These are phyloP conservation scores for Bipolaris bicolor DNA, from an alignment of 2,329 filamentous ascomycete genomes.

Conservation along the genomic window DNA sequence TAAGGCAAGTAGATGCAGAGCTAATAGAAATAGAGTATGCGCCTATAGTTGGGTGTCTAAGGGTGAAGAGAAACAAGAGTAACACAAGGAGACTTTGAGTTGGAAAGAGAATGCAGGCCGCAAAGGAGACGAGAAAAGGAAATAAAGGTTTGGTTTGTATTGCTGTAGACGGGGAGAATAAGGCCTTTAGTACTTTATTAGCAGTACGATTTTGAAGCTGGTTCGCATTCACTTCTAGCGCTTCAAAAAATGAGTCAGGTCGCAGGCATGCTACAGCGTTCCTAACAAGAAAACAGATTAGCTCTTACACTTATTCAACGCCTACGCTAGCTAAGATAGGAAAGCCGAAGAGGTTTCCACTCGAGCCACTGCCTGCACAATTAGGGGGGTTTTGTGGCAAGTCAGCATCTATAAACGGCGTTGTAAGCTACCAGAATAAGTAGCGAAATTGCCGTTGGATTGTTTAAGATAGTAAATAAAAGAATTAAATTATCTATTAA, in stretches of 20 bases:
- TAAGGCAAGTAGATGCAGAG: slow-evolving; percentile 5
- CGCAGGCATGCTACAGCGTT: neutral
- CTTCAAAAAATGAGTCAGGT: slow-evolving; percentile 9
- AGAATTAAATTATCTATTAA: no score
- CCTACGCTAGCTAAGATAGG: slow-evolving; percentile 23
- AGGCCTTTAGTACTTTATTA: slow-evolving; percentile 17
- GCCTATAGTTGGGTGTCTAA: slow-evolving; percentile 8
- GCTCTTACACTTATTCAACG: slow-evolving; percentile 8
- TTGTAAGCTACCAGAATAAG: slow-evolving; percentile 19
- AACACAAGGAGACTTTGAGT: slow-evolving; percentile 13
- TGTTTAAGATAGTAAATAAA: slow-evolving; percentile 4
- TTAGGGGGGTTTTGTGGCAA: slow-evolving; percentile 28
- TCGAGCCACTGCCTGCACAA: slow-evolving; percentile 10
- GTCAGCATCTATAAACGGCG: slow-evolving; percentile 22
- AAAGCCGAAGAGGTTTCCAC: slow-evolving; percentile 17
- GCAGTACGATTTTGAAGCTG: slow-evolving; percentile 1
- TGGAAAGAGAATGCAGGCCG: slow-evolving; percentile 7
- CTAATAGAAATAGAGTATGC: slow-evolving; percentile 9
- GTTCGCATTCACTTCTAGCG: slow-evolving; percentile 10
- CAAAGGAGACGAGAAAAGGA: slow-evolving; percentile 11
- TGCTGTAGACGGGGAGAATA: slow-evolving; percentile 10
- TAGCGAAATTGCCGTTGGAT: slow-evolving; percentile 9
- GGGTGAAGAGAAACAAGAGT: slow-evolving; percentile 10
- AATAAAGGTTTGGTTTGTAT: slow-evolving; percentile 9
- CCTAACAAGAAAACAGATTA: slow-evolving; percentile 6